These are phyloP conservation scores for Ajuga chamaepitys DNA, from an alignment of 257 asterid genomes.

Conservation along the genomic window DNA sequence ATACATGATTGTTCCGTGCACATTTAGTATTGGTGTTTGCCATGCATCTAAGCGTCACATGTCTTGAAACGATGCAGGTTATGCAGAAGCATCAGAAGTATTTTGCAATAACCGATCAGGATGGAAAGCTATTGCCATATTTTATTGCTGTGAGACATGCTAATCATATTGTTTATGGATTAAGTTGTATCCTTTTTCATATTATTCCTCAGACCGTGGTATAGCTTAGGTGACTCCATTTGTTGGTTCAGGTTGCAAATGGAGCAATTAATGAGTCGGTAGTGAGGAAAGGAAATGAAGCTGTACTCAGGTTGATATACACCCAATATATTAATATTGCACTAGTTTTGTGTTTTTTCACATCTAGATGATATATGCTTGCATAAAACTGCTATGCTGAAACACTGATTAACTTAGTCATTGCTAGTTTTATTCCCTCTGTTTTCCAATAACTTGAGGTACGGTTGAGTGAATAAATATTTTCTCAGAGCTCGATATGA, in stretches of 20 bases:
- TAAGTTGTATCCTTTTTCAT: not conserved
- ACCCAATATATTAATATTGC: not conserved
- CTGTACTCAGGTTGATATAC: slow-evolving; percentile 70
- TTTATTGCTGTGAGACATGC: slow-evolving; percentile 69
- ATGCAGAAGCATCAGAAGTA: slow-evolving; percentile 98
- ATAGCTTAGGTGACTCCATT: slow-evolving; percentile 4
- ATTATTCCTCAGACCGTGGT: not conserved
- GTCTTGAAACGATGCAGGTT: slow-evolving; percentile 49
- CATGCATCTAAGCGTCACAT: slow-evolving; percentile 9
- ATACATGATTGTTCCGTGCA: not conserved
- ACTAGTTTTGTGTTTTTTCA: not conserved
- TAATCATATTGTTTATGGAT: slow-evolving; percentile 8
- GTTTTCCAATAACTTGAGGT: slow-evolving; percentile 2
- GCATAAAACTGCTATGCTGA: slow-evolving; percentile 5
- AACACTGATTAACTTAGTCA: not conserved
- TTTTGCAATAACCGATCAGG: slow-evolving; percentile 72
- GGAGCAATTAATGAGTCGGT: slow-evolving; percentile 78
- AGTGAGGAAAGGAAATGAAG: slow-evolving; percentile 93
- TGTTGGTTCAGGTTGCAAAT: slow-evolving; percentile 73
- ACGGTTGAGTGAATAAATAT: slow-evolving; percentile 14
- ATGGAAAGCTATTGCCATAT: slow-evolving; percentile 69
- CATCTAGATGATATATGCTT: slow-evolving; percentile 4
- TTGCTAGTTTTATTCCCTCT: not conserved
- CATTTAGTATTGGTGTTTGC: not conserved
- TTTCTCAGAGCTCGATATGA: slow-evolving; percentile 85